phyloP scores from a whole-genome alignment of 1,284 basidiomycete genomes.

The Lignosus rhinocerotis region DNA sequence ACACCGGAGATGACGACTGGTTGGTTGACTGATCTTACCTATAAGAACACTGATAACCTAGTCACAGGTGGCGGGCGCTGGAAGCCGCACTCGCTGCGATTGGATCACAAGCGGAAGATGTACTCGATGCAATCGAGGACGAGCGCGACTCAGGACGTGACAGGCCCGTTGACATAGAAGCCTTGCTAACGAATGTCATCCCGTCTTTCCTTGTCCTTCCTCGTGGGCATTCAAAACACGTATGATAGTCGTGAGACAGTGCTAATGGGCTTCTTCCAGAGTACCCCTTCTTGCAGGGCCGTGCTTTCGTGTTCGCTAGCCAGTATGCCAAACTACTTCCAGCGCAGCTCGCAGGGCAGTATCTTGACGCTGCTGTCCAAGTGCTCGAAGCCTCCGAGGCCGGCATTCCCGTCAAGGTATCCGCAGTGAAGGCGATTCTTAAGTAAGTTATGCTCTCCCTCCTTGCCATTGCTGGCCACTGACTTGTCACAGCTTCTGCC shows the following conservation, averaged over 20 bases:
- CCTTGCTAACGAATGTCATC: constrained; percentile 76
- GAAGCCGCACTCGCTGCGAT: constrained; percentile 85
- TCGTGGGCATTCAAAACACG: constrained; percentile 38
- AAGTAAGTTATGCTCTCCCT: constrained; percentile 56
- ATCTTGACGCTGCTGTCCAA: constrained; percentile 83
- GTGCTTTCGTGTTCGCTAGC: constrained; percentile 93
- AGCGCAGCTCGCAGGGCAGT: constrained; percentile 72
- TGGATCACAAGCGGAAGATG: constrained; percentile 80
- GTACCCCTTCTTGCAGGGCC: constrained; percentile 88
- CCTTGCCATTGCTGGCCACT: neutral
- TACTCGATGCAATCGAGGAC: constrained; percentile 78
- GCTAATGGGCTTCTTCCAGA: constrained; percentile 43
- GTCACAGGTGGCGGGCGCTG: constrained; percentile 81
- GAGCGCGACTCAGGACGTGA: constrained; percentile 62
- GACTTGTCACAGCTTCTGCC: constrained; percentile 57
- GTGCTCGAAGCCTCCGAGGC: constrained; percentile 78
- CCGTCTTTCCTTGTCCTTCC: constrained; percentile 72
- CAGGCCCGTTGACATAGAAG: constrained; percentile 76
- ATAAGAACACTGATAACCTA: neutral
- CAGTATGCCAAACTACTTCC: constrained; percentile 83
- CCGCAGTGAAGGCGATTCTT: constrained; percentile 88
- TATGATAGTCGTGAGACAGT: neutral
- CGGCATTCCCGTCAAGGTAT: constrained; percentile 86
- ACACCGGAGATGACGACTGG: constrained; percentile 58
- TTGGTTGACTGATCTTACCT: constrained; percentile 20